These are phyloP conservation scores for Mesostigma viride DNA, from an alignment of 139 green algal genomes.

Conservation along the genomic window DNA sequence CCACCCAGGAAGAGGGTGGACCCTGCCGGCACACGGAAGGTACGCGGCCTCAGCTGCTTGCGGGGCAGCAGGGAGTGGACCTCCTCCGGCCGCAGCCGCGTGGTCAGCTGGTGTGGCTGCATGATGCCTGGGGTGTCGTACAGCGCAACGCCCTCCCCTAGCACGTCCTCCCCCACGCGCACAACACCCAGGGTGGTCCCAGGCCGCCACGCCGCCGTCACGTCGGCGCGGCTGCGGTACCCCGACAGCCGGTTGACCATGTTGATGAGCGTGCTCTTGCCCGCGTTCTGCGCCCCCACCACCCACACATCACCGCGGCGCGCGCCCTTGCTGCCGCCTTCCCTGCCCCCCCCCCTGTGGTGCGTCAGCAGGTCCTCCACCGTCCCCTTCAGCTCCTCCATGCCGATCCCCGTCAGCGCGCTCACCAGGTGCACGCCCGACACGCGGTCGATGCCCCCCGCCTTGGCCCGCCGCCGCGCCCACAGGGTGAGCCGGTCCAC, in stretches of 20 bases:
- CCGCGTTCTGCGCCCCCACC: constrained; percentile 76
- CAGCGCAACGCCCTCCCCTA: constrained; percentile 55
- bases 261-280: constrained; percentile 90
- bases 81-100: constrained; percentile 56
- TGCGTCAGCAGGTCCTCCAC: constrained; percentile 40
- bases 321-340: no score
- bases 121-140: constrained; percentile 92
- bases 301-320: constrained; percentile 82
- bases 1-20: constrained; percentile 69
- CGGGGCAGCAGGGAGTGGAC: constrained; percentile 26
- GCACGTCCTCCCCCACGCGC: constrained; percentile 52
- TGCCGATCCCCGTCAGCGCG: constrained; percentile 35
- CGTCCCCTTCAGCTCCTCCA: constrained; percentile 23
- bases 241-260: constrained; percentile 47
- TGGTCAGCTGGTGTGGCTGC: constrained; percentile 64
- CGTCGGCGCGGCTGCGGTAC: constrained; percentile 15
- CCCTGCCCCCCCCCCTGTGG: no score
- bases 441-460: constrained; percentile 40
- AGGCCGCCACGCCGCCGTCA: constrained; percentile 73
- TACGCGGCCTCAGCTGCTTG: constrained; percentile 65
- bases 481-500: constrained; percentile 36
- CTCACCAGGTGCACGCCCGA: constrained; percentile 44
- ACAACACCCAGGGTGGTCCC: constrained; percentile 90
- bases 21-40: constrained; percentile 63
- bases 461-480: constrained; percentile 39